Base-by-base conservation (phyloP, 495 filamentous ascomycete species). In the Podospora tetraspora region DNA sequence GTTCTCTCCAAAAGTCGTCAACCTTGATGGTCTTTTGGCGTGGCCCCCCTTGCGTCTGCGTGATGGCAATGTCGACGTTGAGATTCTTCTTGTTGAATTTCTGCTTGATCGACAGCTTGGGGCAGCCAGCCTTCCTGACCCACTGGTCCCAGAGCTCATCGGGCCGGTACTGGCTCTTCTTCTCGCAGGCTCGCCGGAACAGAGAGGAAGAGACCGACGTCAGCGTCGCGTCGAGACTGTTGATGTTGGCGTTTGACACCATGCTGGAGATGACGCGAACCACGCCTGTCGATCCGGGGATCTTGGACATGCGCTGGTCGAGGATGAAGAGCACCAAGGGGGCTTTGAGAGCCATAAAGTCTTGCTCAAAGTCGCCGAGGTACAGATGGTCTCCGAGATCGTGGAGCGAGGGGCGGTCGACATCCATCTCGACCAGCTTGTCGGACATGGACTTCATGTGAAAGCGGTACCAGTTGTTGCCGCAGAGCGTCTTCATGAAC, bases 81-180 rank as follows among this genome's bases (percentile, higher is more conserved):
- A 97, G 85, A 72, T 96, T 91, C 79, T 99, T 99, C 83, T 98
- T 98, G 72, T 98, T 99, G 79, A 99, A 98, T 27, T 88, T 85
- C 70, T 97, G 93, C 21, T 85, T 90, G 62, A 95, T 90, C 30
- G 88, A 82, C 72, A 99, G 94, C 24, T 84, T 85, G 6, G 96
- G 96, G 73, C 94, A 97, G 8, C 95, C 95, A 11, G 92, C 89
- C 12, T 90, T 88, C 67, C 89, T 85, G 2, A 99, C 87, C 94
- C 95, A 99, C 74, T 99, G 96, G 12, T 89, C 85, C 83, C 96
- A 98, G 75, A 97, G 96, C 2, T 84, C 78, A 57, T 98, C 94
- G 3, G 97, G 81, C 69, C 91, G 91, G 61, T 90, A 88, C 72
- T 94, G 92, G 37, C 91, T 91, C 34, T 93, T 84, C 77, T 92